Conservation (phyloP, 257 asterid genomes). For the Cinchona pubescens region DNA sequence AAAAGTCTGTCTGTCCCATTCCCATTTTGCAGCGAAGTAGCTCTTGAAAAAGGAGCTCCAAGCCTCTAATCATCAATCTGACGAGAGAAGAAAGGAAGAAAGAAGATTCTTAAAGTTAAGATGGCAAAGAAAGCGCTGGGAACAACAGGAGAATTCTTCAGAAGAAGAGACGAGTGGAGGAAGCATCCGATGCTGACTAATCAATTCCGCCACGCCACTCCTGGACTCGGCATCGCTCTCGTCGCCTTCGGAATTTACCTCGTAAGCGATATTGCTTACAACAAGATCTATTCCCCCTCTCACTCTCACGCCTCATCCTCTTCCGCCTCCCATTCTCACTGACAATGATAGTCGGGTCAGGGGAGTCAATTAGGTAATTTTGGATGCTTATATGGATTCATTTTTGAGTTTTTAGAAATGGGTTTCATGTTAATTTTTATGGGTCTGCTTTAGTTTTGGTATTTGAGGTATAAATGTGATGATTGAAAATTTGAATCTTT, state of each 20-base stretch:
- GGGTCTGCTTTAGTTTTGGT: background rate
- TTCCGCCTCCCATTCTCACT: constrained; percentile 52
- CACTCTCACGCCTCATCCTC: constrained; percentile 45
- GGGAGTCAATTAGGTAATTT: constrained; percentile 4
- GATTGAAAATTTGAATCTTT: too few relatives aligned
- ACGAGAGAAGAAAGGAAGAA: background rate
- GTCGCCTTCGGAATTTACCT: constrained; percentile 81
- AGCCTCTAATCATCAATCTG: too few relatives aligned
- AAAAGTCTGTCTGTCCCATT: too few relatives aligned
- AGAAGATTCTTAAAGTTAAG: background rate
- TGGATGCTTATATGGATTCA: background rate
- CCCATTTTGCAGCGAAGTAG: too few relatives aligned
- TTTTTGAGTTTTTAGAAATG: background rate
- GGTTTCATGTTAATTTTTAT: constrained; percentile 1
- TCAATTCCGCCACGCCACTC: constrained; percentile 91
- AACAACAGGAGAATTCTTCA: constrained; percentile 88
- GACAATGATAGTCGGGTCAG: constrained; percentile 16
- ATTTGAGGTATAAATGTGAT: background rate
- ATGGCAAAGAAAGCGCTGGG: constrained; percentile 56
- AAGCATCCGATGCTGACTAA: constrained; percentile 84
- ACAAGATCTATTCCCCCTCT: constrained; percentile 58
- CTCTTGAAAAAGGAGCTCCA: too few relatives aligned
- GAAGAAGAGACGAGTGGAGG: constrained; percentile 91
- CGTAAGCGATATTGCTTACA: constrained; percentile 34
- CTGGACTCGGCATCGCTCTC: constrained; percentile 86